These are phyloP conservation scores for Microthlaspi erraticum DNA, from an alignment of 345 rosid species.

Conservation along the genomic window DNA sequence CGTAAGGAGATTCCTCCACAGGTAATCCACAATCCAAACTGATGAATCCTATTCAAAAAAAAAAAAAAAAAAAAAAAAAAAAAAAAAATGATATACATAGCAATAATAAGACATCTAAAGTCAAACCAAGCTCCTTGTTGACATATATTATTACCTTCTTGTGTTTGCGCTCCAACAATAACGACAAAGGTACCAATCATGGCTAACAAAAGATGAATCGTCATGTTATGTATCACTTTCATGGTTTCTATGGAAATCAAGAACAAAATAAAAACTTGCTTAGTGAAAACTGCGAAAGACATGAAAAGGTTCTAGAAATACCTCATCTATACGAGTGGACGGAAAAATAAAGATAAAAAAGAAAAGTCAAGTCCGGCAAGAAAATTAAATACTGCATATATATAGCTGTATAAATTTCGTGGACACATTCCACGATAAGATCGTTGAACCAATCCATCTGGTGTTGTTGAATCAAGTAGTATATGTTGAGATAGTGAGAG, in stretches of 20 bases:
- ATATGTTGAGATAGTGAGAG: neutral
- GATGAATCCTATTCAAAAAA: conserved; percentile 46
- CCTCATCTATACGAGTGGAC: neutral
- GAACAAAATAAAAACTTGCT: neutral
- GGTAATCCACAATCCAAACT: conserved; percentile 58
- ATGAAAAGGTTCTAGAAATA: conserved; percentile 5
- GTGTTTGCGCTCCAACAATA: conserved; percentile 26
- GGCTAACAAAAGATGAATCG: conserved; percentile 19
- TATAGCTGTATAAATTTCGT: too few species aligned
- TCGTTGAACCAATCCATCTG: neutral
- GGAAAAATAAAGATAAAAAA: neutral
- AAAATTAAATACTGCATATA: neutral
- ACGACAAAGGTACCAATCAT: conserved; percentile 21
- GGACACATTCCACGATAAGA: conserved; percentile 13
- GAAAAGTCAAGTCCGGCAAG: conserved; percentile 2
- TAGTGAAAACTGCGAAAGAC: neutral
- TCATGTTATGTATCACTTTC: conserved; percentile 27
- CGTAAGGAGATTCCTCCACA: conserved; percentile 28
- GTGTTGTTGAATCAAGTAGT: neutral
- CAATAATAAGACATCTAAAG: neutral
- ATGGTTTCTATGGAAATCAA: neutral
- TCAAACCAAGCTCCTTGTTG: neutral
- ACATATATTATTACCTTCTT: conserved; percentile 31
- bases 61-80: neutral
- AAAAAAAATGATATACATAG: neutral